Evolutionary conservation across 257 asterid species (phyloP).

Genomic region (Cordia subcordata): DNA sequence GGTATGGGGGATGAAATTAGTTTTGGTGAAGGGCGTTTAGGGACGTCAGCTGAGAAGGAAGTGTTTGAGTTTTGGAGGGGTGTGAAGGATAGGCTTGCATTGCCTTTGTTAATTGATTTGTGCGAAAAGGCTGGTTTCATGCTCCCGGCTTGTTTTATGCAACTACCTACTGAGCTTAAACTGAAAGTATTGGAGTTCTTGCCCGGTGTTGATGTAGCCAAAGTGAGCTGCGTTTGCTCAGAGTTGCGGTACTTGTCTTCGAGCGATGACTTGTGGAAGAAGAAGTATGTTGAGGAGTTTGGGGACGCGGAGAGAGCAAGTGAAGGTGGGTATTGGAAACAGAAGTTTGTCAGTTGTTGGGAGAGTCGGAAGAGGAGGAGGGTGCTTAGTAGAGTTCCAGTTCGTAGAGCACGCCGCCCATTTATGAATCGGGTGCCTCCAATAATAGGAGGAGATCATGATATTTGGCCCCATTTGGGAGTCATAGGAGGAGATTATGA

Average conservation of each 20-base stretch:
- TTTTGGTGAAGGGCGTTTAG: constrained; percentile 17
- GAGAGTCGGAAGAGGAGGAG: constrained; percentile 24
- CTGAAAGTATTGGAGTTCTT: constrained; percentile 58
- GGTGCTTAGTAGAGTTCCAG: constrained; percentile 7
- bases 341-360: constrained; percentile 42
- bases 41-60: constrained; percentile 50
- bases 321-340: constrained; percentile 55
- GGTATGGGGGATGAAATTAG: constrained; percentile 35
- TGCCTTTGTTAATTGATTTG: constrained; percentile 80
- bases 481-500: constrained; percentile 16
- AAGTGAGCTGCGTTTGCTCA: constrained; percentile 46
- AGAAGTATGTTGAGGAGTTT: constrained; percentile 51
- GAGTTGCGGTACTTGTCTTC: constrained; percentile 59
- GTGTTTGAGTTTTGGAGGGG: constrained; percentile 70
- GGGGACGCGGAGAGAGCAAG: constrained; percentile 16
- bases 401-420: constrained; percentile 3
- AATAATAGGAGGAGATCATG: constrained; percentile 41
- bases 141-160: constrained; percentile 80
- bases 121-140: constrained; percentile 57
- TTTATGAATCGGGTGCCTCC: constrained; percentile 28
- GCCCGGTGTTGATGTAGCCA: constrained; percentile 68
- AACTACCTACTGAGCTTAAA: constrained; percentile 76
- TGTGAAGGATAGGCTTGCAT: constrained; percentile 66
- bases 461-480: constrained; percentile 15
- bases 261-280: constrained; percentile 73